These are phyloP conservation scores for Gentiana macrophylla DNA, from an alignment of 257 asterid species.

Conservation along the genomic window DNA sequence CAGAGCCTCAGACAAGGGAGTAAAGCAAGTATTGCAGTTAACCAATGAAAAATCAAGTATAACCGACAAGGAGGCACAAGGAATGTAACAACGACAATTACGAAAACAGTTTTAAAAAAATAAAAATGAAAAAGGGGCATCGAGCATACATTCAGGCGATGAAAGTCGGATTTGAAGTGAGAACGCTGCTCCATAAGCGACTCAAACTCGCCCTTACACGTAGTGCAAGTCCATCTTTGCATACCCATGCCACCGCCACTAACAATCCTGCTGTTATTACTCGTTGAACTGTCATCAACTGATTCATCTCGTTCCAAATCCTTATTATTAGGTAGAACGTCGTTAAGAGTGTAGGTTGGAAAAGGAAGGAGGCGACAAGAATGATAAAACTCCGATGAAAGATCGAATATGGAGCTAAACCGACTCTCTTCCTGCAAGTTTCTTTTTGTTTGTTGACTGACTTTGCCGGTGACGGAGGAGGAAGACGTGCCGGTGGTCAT, in stretches of 20 bases:
- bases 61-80: neutral
- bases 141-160: slow-evolving; percentile 66
- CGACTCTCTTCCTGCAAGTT: slow-evolving; percentile 33
- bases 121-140: neutral
- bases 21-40: too few species aligned
- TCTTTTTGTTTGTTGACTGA: neutral
- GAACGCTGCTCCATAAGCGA: slow-evolving; percentile 84
- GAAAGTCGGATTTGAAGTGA: slow-evolving; percentile 91
- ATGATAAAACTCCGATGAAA: slow-evolving; percentile 49
- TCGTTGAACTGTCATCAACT: slow-evolving; percentile 7
- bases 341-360: slow-evolving; percentile 9
- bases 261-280: neutral
- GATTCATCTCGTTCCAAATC: slow-evolving; percentile 11
- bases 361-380: slow-evolving; percentile 61
- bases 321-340: slow-evolving; percentile 2
- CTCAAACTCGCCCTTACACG: slow-evolving; percentile 85
- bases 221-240: slow-evolving; percentile 91
- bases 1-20: too few species aligned
- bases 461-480: slow-evolving; percentile 8
- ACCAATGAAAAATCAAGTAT: neutral
- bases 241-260: slow-evolving; percentile 8
- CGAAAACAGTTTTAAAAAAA: neutral
- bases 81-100: neutral
- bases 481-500: slow-evolving; percentile 10
- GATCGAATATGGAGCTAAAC: slow-evolving; percentile 58